Conservation (phyloP, 1,139 yeast genomes). For the Wickerhamiella infanticola region DNA sequence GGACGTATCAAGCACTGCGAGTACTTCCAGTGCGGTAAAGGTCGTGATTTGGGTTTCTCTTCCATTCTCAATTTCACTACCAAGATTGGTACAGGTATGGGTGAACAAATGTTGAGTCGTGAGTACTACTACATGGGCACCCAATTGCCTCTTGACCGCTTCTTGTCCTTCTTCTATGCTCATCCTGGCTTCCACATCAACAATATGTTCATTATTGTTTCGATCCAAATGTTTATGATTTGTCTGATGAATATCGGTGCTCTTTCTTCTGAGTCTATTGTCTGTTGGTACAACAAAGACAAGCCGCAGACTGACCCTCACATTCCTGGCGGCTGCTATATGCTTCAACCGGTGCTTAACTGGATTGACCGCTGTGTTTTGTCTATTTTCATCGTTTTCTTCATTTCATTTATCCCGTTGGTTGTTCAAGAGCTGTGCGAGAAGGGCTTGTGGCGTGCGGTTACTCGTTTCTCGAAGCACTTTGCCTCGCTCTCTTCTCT, state of each 20-base stretch:
- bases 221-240: conserved; percentile 84
- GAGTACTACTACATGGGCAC: conserved; percentile 96
- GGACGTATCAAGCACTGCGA: conserved; percentile 99
- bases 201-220: conserved; percentile 86
- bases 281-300: conserved; percentile 72
- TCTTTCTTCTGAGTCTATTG: conserved; percentile 75
- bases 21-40: conserved; percentile 99
- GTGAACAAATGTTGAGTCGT: conserved; percentile 97
- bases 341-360: conserved; percentile 75
- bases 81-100: conserved; percentile 99
- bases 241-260: conserved; percentile 85
- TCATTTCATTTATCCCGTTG: conserved; percentile 90
- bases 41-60: conserved; percentile 99
- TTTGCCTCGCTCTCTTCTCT: conserved; percentile 81
- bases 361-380: conserved; percentile 97
- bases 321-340: conserved; percentile 89
- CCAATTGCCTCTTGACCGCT: conserved; percentile 91
- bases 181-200: conserved; percentile 99
- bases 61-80: conserved; percentile 97
- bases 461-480: conserved; percentile 82
- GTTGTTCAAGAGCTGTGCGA: conserved; percentile 94
- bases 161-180: conserved; percentile 93
- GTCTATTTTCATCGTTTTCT: conserved; percentile 96
- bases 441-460: conserved; percentile 94
- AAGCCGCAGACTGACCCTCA: conserved; percentile 74